phyloP scores from a whole-genome alignment of 139 green algal genomes.

The Trebouxia sp. region DNA sequence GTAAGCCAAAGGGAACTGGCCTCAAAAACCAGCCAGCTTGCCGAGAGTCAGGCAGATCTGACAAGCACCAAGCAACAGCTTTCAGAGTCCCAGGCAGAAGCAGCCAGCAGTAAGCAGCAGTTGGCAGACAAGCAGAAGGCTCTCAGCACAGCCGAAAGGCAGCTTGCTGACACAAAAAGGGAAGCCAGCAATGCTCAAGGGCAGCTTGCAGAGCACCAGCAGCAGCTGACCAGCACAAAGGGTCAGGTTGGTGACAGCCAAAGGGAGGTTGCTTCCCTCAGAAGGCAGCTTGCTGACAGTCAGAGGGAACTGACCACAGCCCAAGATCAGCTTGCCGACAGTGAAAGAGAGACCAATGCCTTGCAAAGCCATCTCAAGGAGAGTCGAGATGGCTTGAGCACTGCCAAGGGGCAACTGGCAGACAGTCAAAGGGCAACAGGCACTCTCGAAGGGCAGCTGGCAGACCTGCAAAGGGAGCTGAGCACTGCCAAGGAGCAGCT shows the following conservation, averaged over 20 bases:
- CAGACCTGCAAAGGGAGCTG: not conserved
- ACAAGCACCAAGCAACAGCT: not conserved
- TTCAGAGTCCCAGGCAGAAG: not conserved
- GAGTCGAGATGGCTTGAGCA: not conserved
- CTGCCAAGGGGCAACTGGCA: constrained; percentile 1
- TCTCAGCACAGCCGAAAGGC: no score
- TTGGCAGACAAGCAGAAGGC: not conserved
- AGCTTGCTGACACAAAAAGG: not conserved
- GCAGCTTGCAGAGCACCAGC: not conserved
- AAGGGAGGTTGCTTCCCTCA: constrained; percentile 6
- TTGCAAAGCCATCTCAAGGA: not conserved
- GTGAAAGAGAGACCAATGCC: not conserved
- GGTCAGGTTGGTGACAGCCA: not conserved
- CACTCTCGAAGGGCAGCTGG: constrained; percentile 5
- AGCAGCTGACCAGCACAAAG: not conserved
- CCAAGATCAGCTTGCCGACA: not conserved
- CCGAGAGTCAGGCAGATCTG: not conserved
- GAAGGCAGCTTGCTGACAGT: not conserved
- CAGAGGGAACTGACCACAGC: no score
- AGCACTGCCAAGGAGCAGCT: no score
- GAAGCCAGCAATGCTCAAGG: not conserved
- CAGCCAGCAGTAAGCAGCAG: not conserved
- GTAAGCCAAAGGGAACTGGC: not conserved
- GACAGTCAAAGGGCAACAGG: constrained; percentile 2
- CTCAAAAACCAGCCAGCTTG: not conserved